Base-by-base conservation (phyloP, 1,284 basidiomycete species). In the Tremellales sp. region DNA sequence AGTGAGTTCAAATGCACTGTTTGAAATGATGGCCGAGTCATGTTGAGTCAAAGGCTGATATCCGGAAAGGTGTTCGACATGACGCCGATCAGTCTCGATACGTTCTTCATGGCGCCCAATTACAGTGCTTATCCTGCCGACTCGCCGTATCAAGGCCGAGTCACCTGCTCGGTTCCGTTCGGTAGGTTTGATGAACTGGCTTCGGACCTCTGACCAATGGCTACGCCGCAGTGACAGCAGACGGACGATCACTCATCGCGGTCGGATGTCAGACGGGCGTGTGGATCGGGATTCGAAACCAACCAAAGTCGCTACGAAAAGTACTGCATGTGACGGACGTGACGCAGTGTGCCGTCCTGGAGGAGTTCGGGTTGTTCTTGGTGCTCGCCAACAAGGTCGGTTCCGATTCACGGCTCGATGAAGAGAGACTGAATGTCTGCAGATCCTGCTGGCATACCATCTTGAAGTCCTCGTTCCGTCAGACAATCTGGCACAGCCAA, bases 231-330 rank as follows among this genome's bases (percentile, higher is more conserved):
- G 86, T 79, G 45, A 90, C 90, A 2, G 77, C 81, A 5, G 90
- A 97, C 66, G 83, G 86, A 4, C 81, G 89, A 35, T 80, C 81
- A 2, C 77, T 97, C 14, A 85, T 97, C 16, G 91, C 93, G 0
- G 84, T 97, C 56, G 93, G 93, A 18, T 95, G 92, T 69, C 84
- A 87, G 0, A 90, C 97, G 63, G 94, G 94, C 29, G 88, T 97
- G 2, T 97, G 91, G 89, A 94, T 97, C 55, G 94, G 93, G 0
- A 84, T 95, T 70, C 80, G 88, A 26, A 85, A 88, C 60, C 86
- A 94, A 65, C 84, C 91, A 0, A 75, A 78, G 66, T 93, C 91
- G 5, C 79, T 95, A 72, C 82, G 87, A 27, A 86, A 90, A 48
- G 91, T 97, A 18, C 74, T 97, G 12, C 89, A 93, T 64, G 76